Conservation (phyloP, 2,329 filamentous ascomycete genomes). For the Beauveria rudraprayagi region DNA sequence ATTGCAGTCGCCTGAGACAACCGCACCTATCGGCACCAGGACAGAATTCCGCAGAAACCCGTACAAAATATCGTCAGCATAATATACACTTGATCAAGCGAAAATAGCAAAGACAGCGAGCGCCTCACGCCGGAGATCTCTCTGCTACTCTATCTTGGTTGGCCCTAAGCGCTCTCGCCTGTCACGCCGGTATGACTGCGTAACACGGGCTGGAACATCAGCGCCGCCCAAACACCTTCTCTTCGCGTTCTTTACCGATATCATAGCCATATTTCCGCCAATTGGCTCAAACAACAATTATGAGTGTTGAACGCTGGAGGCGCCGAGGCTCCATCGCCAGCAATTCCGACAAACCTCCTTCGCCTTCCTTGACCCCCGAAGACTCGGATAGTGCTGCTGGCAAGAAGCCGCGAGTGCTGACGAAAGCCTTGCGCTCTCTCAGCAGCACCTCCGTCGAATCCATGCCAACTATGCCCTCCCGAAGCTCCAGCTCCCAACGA, state of each 20-base stretch:
- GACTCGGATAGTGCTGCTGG: conserved; percentile 15
- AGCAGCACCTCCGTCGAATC: conserved; percentile 35
- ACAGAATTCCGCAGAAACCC: conserved; percentile 1
- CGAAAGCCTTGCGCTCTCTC: conserved; percentile 30
- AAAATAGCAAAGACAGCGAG: neutral
- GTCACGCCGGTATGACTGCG: conserved; percentile 2
- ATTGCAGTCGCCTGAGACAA: conserved; percentile 9
- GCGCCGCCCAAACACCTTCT: neutral
- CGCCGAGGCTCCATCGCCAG: neutral
- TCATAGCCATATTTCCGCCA: neutral
- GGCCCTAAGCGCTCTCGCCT: neutral
- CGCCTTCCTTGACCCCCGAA: neutral
- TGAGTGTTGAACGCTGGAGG: conserved; percentile 12
- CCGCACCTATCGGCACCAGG: neutral
- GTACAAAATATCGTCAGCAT: conserved; percentile 8
- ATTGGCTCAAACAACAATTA: neutral
- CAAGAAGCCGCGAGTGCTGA: conserved; percentile 28
- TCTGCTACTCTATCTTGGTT: neutral
- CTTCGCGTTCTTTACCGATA: neutral
- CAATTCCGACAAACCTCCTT: neutral
- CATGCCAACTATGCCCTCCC: conserved; percentile 23
- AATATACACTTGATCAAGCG: neutral
- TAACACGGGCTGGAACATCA: neutral
- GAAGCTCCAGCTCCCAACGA: conserved; percentile 25
- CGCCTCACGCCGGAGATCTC: neutral